Evolutionary conservation across 73 alveolate genomes (phyloP).

Genomic region (Symbiodinium pilosum): DNA sequence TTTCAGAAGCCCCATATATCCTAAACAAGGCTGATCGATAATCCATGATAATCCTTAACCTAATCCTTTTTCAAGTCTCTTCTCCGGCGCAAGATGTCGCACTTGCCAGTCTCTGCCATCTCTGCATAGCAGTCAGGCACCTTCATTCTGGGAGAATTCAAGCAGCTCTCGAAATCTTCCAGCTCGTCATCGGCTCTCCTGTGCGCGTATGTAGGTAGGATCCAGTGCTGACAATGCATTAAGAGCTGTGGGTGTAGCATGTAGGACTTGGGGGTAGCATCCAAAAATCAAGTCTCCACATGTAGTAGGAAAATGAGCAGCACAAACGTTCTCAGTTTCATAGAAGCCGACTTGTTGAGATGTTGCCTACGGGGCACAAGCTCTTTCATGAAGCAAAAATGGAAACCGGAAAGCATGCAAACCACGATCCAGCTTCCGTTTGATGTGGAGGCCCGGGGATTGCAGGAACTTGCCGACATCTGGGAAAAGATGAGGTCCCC

Average conservation of each 20-base stretch:
- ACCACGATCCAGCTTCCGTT: not conserved
- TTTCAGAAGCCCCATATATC: not conserved
- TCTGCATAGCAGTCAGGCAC: not conserved
- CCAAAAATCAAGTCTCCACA: not conserved
- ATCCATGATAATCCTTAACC: too few species aligned
- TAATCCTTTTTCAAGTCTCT: too few species aligned
- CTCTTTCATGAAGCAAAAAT: not conserved
- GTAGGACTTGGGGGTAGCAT: not conserved
- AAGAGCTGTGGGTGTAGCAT: too few species aligned
- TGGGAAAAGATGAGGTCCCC: not conserved
- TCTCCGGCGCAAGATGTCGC: not conserved
- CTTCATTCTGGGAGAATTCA: not conserved
- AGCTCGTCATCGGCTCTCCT: too few species aligned
- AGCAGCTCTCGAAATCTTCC: not conserved
- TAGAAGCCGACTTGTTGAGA: too few species aligned
- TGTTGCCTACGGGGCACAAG: too few species aligned
- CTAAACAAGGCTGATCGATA: too few species aligned
- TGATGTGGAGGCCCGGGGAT: not conserved
- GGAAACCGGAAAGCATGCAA: not conserved
- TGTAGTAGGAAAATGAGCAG: not conserved
- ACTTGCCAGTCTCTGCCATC: constrained; percentile 1
- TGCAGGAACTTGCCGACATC: not conserved
- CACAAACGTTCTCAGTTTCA: too few species aligned
- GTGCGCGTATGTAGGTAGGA: too few species aligned
- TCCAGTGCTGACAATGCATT: too few species aligned